A percentile compares a stretch with the other conserved stretches of the same genome.
Evolutionary conservation across 2,329 filamentous ascomycete species (phyloP).

Genomic region (Mycogone perniciosa): DNA sequence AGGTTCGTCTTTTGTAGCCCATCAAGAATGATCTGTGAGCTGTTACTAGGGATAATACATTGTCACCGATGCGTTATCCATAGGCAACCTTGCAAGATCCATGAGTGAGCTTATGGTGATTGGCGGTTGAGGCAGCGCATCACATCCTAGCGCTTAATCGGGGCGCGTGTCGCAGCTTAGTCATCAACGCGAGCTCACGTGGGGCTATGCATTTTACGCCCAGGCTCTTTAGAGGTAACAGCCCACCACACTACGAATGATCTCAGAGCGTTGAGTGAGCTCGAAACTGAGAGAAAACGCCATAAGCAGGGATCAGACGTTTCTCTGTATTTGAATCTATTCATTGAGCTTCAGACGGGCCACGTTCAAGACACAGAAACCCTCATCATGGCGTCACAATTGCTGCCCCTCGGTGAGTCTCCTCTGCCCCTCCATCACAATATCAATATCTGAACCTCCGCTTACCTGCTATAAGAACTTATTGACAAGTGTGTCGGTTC

Average conservation of each 20-base stretch:
- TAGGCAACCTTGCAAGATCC: conserved; percentile 1
- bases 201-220: conserved; percentile 11
- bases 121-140: conserved; percentile 9
- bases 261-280: neutral
- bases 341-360: too few relatives aligned
- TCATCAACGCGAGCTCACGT: conserved; percentile 32
- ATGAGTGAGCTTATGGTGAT: conserved; percentile 2
- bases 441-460: neutral
- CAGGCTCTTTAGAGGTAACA: neutral
- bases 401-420: conserved; percentile 60
- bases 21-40: conserved; percentile 13
- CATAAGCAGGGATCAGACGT: neutral
- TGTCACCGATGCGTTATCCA: conserved; percentile 3
- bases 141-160: conserved; percentile 8
- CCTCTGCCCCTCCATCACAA: neutral
- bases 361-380: neutral
- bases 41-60: conserved; percentile 10
- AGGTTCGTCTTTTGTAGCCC: conserved; percentile 14
- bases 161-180: conserved; percentile 23
- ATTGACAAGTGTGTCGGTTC: conserved; percentile 99
- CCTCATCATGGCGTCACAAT: conserved; percentile 60
- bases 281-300: neutral
- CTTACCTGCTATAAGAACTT: conserved; percentile 56
- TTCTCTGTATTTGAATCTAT: neutral
- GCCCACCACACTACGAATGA: conserved; percentile 1